These are phyloP conservation scores for Phytopythium kandeliae DNA, from an alignment of 352 stramenopile genomes.

Conservation along the genomic window DNA sequence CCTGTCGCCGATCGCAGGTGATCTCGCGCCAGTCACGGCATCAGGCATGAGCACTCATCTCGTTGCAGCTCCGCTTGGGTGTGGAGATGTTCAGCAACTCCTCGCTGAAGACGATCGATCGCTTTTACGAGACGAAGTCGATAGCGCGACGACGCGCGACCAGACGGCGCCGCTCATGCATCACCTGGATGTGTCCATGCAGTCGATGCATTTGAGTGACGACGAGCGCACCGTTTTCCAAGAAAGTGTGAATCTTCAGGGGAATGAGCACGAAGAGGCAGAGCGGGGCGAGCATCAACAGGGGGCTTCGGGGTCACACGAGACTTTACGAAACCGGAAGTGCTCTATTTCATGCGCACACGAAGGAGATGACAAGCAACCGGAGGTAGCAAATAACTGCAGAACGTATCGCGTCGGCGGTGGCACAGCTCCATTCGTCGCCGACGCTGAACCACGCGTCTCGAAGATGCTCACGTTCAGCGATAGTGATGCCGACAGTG, in stretches of 20 bases:
- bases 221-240: constrained; percentile 19
- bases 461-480: constrained; percentile 37
- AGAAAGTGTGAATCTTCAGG: constrained; percentile 13
- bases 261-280: constrained; percentile 1
- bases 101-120: background rate
- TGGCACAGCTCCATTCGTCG: constrained; percentile 15
- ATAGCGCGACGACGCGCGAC: background rate
- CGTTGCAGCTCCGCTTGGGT: background rate
- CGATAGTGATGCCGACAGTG: constrained; percentile 26
- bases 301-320: background rate
- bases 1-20: constrained; percentile 60
- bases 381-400: no score
- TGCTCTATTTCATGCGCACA: no score
- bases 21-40: no score
- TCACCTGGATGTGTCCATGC: constrained; percentile 62
- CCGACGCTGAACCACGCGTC: constrained; percentile 20
- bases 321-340: background rate
- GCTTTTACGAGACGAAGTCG: background rate
- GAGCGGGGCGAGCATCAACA: background rate
- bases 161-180: background rate
- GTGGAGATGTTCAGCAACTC: background rate
- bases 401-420: constrained; percentile 7
- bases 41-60: background rate
- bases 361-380: no score
- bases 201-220: constrained; percentile 63